phyloP scores from a whole-genome alignment of 2,329 filamentous ascomycete species.

The Epichloe baconii region DNA sequence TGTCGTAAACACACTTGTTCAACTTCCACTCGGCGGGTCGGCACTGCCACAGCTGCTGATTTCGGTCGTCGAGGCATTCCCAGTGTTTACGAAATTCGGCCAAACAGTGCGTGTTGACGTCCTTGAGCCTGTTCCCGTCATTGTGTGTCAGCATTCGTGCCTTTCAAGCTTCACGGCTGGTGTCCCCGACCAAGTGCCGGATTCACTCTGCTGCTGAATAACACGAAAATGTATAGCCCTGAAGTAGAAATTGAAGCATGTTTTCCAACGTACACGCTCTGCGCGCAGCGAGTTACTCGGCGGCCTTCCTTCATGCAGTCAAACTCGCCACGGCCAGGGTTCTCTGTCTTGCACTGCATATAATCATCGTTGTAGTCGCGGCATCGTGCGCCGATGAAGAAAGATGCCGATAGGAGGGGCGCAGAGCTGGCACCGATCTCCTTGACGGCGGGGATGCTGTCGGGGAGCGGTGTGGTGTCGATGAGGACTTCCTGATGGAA shows the following conservation, averaged over 20 bases:
- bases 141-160: conserved; percentile 3
- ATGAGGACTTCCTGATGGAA: conserved; percentile 90
- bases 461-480: conserved; percentile 91
- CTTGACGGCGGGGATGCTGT: conserved; percentile 80
- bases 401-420: conserved; percentile 79
- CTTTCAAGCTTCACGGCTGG: not conserved
- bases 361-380: conserved; percentile 95
- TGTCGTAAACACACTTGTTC: conserved; percentile 92
- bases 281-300: conserved; percentile 90
- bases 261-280: conserved; percentile 66
- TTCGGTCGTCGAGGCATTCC: conserved; percentile 92
- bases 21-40: conserved; percentile 75
- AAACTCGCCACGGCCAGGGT: conserved; percentile 78
- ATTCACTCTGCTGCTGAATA: too few relatives aligned
- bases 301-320: conserved; percentile 94
- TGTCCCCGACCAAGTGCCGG: too few relatives aligned
- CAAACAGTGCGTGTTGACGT: conserved; percentile 92
- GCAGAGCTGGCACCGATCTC: conserved; percentile 91
- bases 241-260: not conserved
- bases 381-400: conserved; percentile 95
- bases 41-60: conserved; percentile 96
- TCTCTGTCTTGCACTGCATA: conserved; percentile 98
- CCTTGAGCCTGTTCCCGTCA: conserved; percentile 53
- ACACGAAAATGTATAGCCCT: not conserved
- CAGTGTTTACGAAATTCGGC: conserved; percentile 86